Base-by-base conservation (phyloP, 345 rosid species). In the Acer campestre region DNA sequence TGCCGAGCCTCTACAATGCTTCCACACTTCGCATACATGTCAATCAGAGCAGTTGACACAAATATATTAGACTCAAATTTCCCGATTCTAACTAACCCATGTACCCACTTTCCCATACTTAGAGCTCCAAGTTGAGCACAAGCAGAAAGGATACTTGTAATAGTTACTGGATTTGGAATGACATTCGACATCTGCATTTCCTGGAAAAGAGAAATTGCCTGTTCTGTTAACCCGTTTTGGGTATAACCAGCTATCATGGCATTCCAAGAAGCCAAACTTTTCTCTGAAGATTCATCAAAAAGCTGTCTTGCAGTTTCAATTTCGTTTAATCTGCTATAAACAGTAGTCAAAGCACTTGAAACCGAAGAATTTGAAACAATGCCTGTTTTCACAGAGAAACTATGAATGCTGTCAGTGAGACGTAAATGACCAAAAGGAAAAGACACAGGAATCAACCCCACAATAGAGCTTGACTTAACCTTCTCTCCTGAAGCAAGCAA, bases 21-120 rank as follows among this genome's bases (percentile, higher is more conserved):
- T 72, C 98, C 97, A 61, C 98, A 92, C 80, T 93, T 93, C 1
- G 95, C 91, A 80, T 92, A 89, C 98, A 92, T 93, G 79, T 88
- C 97, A 29, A 93, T 85, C 78, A 93, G 79, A 77, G 93, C 94
- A 38, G 94, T 91, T 65, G 95, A 86, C 44, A 92, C 93, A 82
- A 75, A 90, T 65, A 90, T 71, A 84, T 89, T 93, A 67, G 88
- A 72, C 83, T 83, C 88, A 74, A 91, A 88, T 17, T 74, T 87
- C 72, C 83, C 84, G 75, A 77, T 80, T 75, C 77, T 88, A 20
- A 89, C 85, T 75, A 93, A 77, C 68, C 76, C 79, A 65, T 92
- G 93, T 2, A 90, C 88, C 93, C 93, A 89, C 79, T 89, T 87
- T 35, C 98, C 95, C 46, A 92, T 81, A 80, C 93, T 90, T 71